These are phyloP conservation scores for Encephalitozoon intestinalis DNA, from an alignment of 371 early-diverging fungal species.

Conservation along the genomic window DNA sequence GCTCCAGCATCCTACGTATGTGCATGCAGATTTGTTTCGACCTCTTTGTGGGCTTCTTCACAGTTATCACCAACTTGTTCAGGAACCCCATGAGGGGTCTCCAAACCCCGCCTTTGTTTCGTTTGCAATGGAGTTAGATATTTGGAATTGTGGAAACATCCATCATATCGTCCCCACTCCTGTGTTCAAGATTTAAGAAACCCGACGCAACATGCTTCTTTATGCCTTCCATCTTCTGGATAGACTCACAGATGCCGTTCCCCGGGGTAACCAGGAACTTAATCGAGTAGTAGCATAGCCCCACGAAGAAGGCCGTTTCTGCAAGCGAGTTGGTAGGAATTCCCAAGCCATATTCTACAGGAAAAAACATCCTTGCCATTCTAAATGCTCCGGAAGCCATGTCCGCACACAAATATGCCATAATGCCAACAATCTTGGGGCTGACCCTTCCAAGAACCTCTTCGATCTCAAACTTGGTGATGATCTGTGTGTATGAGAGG, in stretches of 20 bases:
- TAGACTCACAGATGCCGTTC: neutral
- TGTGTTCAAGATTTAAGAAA: neutral
- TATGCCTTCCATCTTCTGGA: neutral
- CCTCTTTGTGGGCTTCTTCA: constrained; percentile 31
- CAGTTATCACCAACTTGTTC: constrained; percentile 31
- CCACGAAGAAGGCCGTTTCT: neutral
- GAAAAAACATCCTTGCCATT: neutral
- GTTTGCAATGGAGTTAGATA: neutral
- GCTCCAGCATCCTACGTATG: constrained; percentile 28
- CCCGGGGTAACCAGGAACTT: neutral
- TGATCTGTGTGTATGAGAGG: neutral
- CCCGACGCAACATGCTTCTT: neutral
- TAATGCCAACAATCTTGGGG: neutral
- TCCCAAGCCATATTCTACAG: neutral
- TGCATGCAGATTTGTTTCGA: constrained; percentile 27
- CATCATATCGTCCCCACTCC: neutral
- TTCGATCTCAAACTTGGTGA: neutral
- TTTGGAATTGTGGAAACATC: neutral
- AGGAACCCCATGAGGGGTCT: neutral
- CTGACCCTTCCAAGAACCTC: neutral
- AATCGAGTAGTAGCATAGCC: neutral
- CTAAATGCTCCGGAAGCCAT: neutral
- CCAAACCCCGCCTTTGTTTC: neutral
- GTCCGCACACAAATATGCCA: neutral
- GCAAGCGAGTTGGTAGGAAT: neutral